Evolutionary conservation across 148 eudicot species (phyloP), one percentile per base, ranked within the genome.

Genomic region (Camellia sinensis): DNA sequence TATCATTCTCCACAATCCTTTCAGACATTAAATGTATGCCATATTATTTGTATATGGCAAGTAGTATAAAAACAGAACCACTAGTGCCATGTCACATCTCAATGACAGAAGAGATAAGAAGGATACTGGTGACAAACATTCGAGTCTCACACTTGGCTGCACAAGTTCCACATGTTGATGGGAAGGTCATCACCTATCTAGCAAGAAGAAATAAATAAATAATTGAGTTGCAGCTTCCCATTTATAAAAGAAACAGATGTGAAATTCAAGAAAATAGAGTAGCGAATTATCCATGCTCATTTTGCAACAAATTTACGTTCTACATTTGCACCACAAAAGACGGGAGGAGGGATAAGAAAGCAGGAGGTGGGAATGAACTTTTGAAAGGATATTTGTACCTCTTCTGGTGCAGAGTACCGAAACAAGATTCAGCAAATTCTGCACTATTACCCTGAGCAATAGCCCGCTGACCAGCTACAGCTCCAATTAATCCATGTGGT

Each of bases 81-180:
- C 22, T 29, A 29, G 37, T 29, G 37, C 37, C 37, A 29, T 29
- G 62, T 44, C 40, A 76, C 37, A 70, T 64, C 13, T 8, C 78
- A 78, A 19, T 18, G 15, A 57, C 7, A 41, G 60, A 75, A 17
- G 19, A 56, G 7, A 41, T 52, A 29, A 76, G 40, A 79, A 89
- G 99, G 99, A 96, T 96, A 96, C 99, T 91, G 54, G 97, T 96
- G 66, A 94, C 86, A 77, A 89, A 96, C 99, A 96, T 96, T 79
- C 95, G 86, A 76, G 98, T 94, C 83, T 91, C 99, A 74, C 97
- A 92, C 66, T 67, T 87, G 43, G 80, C 74, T 60, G 89, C 89
- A 87, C 99, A 96, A 83, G 97, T 85, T 75, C 99, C 98, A 83
- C 99, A 96, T 62, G 98, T 96, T 71, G 98, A 77, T 67, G 99